Percentiles rank a stretch among this genome's conserved stretches.
Conservation (phyloP, 2,329 filamentous ascomycete species). For the Colletotrichum godetiae region DNA sequence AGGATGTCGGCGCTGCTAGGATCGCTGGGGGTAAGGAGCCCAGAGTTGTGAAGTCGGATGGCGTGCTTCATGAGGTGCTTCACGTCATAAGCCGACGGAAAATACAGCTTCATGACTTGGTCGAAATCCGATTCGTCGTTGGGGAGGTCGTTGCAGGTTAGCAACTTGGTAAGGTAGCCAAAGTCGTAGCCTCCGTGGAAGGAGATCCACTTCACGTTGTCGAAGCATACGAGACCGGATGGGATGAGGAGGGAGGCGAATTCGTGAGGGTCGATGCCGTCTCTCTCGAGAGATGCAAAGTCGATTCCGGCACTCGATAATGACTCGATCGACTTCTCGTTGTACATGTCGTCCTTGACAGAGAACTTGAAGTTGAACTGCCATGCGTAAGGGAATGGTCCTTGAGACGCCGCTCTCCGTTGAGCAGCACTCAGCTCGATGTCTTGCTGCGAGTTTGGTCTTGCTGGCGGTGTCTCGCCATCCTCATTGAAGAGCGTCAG, state of each 20-base stretch:
- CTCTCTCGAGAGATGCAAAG: conserved; percentile 83
- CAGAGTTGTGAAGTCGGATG: conserved; percentile 74
- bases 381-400: conserved; percentile 87
- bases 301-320: conserved; percentile 93
- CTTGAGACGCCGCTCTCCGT: conserved; percentile 53
- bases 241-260: conserved; percentile 93
- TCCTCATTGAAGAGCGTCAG: conserved; percentile 93
- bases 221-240: conserved; percentile 88
- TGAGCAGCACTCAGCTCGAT: conserved; percentile 50
- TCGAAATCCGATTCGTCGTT: conserved; percentile 93
- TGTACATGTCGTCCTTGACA: conserved; percentile 96
- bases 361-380: conserved; percentile 99
- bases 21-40: conserved; percentile 72
- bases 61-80: conserved; percentile 97
- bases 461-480: conserved; percentile 84
- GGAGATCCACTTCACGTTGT: conserved; percentile 94
- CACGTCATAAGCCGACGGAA: conserved; percentile 93
- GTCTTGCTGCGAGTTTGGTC: conserved; percentile 62
- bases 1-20: conserved; percentile 78
- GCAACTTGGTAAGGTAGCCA: conserved; percentile 94
- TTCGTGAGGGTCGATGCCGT: conserved; percentile 89
- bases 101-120: conserved; percentile 89
- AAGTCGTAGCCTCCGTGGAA: conserved; percentile 99
- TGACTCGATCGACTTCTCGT: conserved; percentile 92
- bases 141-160: conserved; percentile 84